phyloP scores from a whole-genome alignment of 345 rosid species.

The Isatis tinctoria region DNA sequence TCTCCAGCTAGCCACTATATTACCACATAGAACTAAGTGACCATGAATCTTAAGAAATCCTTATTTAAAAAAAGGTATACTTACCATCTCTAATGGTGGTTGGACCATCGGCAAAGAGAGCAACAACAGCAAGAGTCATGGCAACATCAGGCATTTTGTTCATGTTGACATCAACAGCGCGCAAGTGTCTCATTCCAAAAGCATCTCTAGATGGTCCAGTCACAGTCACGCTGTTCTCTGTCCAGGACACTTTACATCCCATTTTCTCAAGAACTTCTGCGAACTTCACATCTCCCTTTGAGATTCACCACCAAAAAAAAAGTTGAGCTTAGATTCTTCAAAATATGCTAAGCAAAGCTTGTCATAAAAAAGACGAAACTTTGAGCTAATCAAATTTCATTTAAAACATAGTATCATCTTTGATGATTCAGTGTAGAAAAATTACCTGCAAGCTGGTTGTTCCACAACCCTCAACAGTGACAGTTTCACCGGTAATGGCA shows the following conservation, averaged over 20 bases:
- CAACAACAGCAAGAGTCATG: slow-evolving; percentile 96
- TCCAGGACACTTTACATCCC: slow-evolving; percentile 95
- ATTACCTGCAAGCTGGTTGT: slow-evolving; percentile 87
- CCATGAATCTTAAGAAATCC: neutral
- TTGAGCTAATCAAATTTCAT: neutral
- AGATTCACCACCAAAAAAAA: slow-evolving; percentile 1
- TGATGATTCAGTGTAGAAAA: neutral
- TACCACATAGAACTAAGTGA: neutral
- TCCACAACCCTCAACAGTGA: slow-evolving; percentile 97
- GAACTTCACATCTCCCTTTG: slow-evolving; percentile 85
- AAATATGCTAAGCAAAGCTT: neutral
- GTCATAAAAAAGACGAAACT: neutral
- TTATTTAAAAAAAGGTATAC: neutral
- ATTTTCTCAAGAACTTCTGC: slow-evolving; percentile 94
- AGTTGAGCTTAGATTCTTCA: neutral
- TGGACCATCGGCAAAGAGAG: slow-evolving; percentile 91
- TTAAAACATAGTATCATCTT: neutral
- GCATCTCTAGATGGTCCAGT: slow-evolving; percentile 80
- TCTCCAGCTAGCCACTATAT: slow-evolving; percentile 97
- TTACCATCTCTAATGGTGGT: slow-evolving; percentile 96
- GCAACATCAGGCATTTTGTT: slow-evolving; percentile 99
- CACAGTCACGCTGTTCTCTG: slow-evolving; percentile 86
- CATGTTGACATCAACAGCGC: slow-evolving; percentile 87
- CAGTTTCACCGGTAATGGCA: slow-evolving; percentile 89
- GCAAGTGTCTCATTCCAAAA: slow-evolving; percentile 65